Percentiles rank a stretch among this genome's conserved stretches.
Evolutionary conservation across 768 basidiomycete genomes (phyloP).

Genomic region (Russula sp.): DNA sequence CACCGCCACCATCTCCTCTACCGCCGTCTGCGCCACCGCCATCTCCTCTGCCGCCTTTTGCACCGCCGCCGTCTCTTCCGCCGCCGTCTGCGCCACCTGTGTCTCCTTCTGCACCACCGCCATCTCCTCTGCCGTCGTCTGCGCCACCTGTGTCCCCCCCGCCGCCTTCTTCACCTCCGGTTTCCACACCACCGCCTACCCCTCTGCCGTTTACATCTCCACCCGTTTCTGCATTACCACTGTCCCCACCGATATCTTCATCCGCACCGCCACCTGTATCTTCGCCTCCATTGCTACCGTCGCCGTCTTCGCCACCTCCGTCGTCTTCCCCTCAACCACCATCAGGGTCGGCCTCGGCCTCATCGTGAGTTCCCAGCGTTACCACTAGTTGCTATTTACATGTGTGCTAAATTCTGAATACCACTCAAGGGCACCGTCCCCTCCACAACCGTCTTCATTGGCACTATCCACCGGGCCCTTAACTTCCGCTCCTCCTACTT

Average conservation of each 20-base stretch:
- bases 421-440: constrained; percentile 19
- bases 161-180: neutral
- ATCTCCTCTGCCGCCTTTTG: no score
- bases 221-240: constrained; percentile 18
- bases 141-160: neutral
- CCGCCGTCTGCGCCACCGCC: no score
- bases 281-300: neutral
- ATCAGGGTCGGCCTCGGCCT: constrained; percentile 23
- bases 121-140: neutral
- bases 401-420: neutral
- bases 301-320: constrained; percentile 19
- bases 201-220: constrained; percentile 10
- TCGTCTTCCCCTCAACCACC: constrained; percentile 24
- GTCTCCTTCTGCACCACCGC: neutral
- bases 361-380: constrained; percentile 2
- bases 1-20: constrained; percentile 21
- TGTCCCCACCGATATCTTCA: constrained; percentile 4
- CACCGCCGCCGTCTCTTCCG: neutral
- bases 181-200: no score
- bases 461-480: constrained; percentile 10
- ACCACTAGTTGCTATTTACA: neutral
- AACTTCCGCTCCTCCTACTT: constrained; percentile 15
- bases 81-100: neutral
- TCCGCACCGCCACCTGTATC: neutral
- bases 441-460: constrained; percentile 16